Evolutionary conservation across 495 filamentous ascomycete species (phyloP), one percentile per base, ranked within the genome.

Genomic region (Geoglossum glabrum): DNA sequence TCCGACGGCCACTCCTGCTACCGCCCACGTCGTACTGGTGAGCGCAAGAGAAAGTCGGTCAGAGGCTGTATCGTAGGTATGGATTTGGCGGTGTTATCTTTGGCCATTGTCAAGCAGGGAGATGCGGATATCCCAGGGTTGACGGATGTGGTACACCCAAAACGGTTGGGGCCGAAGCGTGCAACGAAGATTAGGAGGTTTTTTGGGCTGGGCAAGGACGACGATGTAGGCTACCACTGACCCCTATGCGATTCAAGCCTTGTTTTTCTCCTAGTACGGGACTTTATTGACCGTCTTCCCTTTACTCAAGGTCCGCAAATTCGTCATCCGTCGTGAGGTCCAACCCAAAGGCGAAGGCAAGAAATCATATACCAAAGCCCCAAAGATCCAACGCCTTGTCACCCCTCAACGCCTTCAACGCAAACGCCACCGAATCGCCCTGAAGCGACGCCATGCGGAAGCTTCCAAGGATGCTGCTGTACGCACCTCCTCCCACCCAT

Each of bases 321-420:
- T 93, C 79, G 92, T 98, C 72, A 95, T 98, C 70, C 93, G 92
- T 68, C 93, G 92, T 72, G 93, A 95, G 71, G 83, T 98, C 70
- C 77, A 84, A 72, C 85, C 86, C 65, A 95, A 95, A 83, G 81
- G 78, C 65, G 90, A 96, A 79, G 89, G 87, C 79, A 89, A 89
- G 82, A 84, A 85, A 76, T 72, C 89, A 61, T 96, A 97, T 81
- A 97, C 90, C 84, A 98, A 98, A 83, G 92, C 92, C 68, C 90
- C 92, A 69, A 87, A 85, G 76, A 98, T 98, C 77, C 92, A 98
- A 80, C 86, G 92, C 70, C 86, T 98, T 66, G 86, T 98, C 67
- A 98, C 92, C 73, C 93, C 92, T 75, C 92, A 98, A 76, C 93
- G 92, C 72, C 88, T 98, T 65, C 92, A 98, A 79, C 92, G 90